These are phyloP conservation scores for Nakazawaea molendinolei DNA, from an alignment of 805 yeast genomes.

Conservation along the genomic window DNA sequence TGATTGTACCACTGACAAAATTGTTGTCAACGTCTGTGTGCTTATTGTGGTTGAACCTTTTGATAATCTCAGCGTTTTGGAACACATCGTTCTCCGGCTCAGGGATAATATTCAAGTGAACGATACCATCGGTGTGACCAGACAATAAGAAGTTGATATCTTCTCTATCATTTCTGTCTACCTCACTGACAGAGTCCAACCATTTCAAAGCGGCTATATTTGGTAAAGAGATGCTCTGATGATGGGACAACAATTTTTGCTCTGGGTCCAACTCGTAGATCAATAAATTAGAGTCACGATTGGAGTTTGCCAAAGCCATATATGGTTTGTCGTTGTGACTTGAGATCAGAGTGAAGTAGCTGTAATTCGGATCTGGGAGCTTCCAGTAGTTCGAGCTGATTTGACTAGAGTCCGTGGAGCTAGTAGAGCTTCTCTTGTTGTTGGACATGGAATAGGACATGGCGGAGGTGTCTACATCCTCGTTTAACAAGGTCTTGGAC, in stretches of 20 bases:
- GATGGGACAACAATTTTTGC: slow-evolving; percentile 42
- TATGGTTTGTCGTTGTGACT: slow-evolving; percentile 26
- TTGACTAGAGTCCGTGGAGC: slow-evolving; percentile 2
- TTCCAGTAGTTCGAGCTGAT: slow-evolving; percentile 29
- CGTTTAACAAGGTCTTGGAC: too few relatives aligned
- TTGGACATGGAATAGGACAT: neutral
- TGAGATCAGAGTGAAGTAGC: slow-evolving; percentile 39
- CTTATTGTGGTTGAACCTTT: slow-evolving; percentile 72
- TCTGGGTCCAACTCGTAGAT: slow-evolving; percentile 40
- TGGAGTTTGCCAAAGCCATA: slow-evolving; percentile 49
- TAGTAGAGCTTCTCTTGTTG: neutral
- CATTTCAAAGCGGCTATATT: slow-evolving; percentile 47
- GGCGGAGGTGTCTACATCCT: neutral
- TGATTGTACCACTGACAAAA: slow-evolving; percentile 21
- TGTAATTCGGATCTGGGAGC: slow-evolving; percentile 16
- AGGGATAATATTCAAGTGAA: slow-evolving; percentile 68
- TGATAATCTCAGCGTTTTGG: slow-evolving; percentile 64
- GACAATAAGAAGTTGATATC: slow-evolving; percentile 43
- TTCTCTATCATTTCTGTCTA: slow-evolving; percentile 20
- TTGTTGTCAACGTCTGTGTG: slow-evolving; percentile 30
- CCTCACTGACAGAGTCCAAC: slow-evolving; percentile 27
- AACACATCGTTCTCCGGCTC: slow-evolving; percentile 33
- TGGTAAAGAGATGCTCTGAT: slow-evolving; percentile 53
- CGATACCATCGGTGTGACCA: slow-evolving; percentile 73
- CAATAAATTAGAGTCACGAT: slow-evolving; percentile 37